A percentile compares a stretch with the other conserved stretches of the same genome.
Evolutionary conservation across 1,139 yeast genomes (phyloP).

Genomic region (Geotrichum cucujoidarum): DNA sequence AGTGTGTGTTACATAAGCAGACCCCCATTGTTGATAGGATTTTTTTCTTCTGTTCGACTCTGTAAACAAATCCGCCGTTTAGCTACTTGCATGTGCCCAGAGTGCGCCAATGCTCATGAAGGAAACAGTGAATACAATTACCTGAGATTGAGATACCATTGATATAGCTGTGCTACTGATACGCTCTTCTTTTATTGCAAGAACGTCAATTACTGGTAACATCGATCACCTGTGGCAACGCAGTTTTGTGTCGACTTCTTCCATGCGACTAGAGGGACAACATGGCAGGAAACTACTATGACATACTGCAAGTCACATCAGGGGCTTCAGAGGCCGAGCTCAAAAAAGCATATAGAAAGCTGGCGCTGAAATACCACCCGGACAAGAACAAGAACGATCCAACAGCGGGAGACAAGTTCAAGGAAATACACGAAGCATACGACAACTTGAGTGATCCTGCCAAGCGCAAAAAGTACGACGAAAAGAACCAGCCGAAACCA

Average conservation of each 20-base stretch:
- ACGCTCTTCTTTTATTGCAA: no score
- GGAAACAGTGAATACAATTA: no score
- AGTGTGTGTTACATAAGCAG: no score
- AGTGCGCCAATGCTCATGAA: no score
- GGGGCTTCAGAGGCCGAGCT: constrained; percentile 77
- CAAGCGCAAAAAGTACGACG: constrained; percentile 11
- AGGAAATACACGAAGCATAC: constrained; percentile 79
- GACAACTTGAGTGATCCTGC: constrained; percentile 60
- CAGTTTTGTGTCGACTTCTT: no score
- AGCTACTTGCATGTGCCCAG: no score
- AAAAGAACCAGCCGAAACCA: background rate
- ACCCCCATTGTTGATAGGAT: no score
- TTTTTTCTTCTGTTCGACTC: no score
- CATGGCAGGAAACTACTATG: constrained; percentile 52
- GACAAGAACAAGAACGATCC: constrained; percentile 90
- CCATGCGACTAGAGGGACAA: no score
- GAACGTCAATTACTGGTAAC: background rate
- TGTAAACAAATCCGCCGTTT: no score
- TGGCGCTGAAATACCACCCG: constrained; percentile 72
- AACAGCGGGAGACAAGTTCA: constrained; percentile 56
- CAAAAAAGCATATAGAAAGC: constrained; percentile 90
- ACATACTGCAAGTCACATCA: constrained; percentile 58
- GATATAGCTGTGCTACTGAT: no score
- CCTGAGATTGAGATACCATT: background rate
- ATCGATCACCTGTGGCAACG: background rate